Conservation (phyloP, 2,329 filamentous ascomycete genomes). For the Aspergillus awamori region DNA sequence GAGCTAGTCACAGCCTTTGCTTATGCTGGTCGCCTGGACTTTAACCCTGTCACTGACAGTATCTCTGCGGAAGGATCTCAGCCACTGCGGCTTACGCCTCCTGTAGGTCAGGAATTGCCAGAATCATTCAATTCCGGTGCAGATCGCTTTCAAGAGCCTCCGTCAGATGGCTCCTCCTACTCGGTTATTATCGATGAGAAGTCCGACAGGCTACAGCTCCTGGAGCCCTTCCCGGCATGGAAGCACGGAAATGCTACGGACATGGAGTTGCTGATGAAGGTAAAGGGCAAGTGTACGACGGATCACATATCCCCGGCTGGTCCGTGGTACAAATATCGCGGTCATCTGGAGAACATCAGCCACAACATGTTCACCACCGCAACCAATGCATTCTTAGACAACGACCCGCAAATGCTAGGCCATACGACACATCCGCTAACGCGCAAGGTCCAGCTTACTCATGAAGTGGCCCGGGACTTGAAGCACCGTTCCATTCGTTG, state of each 20-base stretch:
- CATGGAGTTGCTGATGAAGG: conserved; percentile 90
- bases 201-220: conserved; percentile 23
- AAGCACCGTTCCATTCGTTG: conserved; percentile 91
- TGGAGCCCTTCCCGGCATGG: conserved; percentile 21
- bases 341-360: conserved; percentile 97
- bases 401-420: conserved; percentile 31
- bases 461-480: conserved; percentile 89
- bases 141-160: conserved; percentile 54
- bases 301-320: conserved; percentile 86
- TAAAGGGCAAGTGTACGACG: conserved; percentile 88
- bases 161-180: conserved; percentile 11
- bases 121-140: conserved; percentile 81
- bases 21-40: conserved; percentile 62
- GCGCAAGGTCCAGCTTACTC: conserved; percentile 78
- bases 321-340: conserved; percentile 97
- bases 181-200: conserved; percentile 15
- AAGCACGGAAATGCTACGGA: conserved; percentile 67
- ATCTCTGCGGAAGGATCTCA: not conserved
- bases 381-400: conserved; percentile 66
- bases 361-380: conserved; percentile 99
- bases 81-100: conserved; percentile 82
- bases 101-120: conserved; percentile 76
- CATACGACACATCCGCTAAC: conserved; percentile 63
- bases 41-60: conserved; percentile 20
- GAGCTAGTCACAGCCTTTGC: conserved; percentile 82